Conservation (phyloP, 306 rosid genomes). For the Dalbergia cultrata region DNA sequence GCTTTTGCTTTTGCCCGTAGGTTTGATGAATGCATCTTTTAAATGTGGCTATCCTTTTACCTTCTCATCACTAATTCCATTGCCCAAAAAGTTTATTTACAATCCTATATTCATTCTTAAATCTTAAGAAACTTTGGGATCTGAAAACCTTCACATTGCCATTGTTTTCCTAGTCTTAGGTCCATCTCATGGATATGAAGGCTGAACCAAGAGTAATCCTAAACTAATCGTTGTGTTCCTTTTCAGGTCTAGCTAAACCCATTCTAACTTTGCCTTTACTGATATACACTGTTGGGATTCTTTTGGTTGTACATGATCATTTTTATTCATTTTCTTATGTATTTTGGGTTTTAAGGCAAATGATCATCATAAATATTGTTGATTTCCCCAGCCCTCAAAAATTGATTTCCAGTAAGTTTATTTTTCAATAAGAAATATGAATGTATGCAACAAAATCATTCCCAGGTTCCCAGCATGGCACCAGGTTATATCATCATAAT, state of each 20-base stretch:
- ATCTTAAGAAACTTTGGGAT: not conserved
- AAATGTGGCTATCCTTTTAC: slow-evolving; percentile 1
- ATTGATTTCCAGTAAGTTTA: slow-evolving; percentile 8
- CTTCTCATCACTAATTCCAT: not conserved
- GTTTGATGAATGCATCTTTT: not conserved
- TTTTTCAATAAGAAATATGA: slow-evolving; percentile 3
- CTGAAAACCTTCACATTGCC: slow-evolving; percentile 8
- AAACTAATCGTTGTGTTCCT: slow-evolving; percentile 36
- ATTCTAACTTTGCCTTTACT: not conserved
- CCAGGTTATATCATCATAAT: slow-evolving; percentile 11
- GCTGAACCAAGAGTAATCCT: slow-evolving; percentile 21
- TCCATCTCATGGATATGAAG: slow-evolving; percentile 5
- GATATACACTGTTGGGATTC: not conserved
- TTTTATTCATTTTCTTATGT: not conserved
- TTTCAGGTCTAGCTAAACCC: slow-evolving; percentile 8
- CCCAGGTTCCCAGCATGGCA: slow-evolving; percentile 11
- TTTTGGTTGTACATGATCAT: not conserved
- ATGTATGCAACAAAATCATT: not conserved
- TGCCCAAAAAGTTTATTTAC: slow-evolving; percentile 10
- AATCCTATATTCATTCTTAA: not conserved
- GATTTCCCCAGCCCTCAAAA: not conserved
- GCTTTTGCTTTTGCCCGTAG: slow-evolving; percentile 4
- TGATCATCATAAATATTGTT: not conserved
- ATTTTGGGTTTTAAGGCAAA: not conserved
- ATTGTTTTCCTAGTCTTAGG: not conserved